Base-by-base conservation (phyloP, 176 grass and related monocot species). In the Raddia distichophylla region DNA sequence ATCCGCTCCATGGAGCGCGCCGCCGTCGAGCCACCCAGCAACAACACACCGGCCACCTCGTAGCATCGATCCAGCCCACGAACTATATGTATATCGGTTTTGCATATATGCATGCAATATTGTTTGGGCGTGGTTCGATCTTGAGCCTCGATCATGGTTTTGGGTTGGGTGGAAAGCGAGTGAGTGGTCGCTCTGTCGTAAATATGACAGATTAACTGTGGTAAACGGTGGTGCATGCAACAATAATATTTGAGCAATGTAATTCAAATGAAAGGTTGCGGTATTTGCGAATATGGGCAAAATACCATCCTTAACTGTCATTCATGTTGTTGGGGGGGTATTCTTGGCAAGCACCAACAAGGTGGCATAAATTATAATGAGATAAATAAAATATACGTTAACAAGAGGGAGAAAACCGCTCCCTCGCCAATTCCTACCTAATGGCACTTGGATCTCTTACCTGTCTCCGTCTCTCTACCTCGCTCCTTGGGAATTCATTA, bases 1-100 rank as follows among this genome's bases (percentile, higher is more conserved):
- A 82, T 98, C 81, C 5, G 72, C 15, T 61, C 56, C 32, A 60
- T 84, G 13, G 92, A 94, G 55, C 40, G 10, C 15, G 22, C 2
- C 6, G 5, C 71, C 18, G 33, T 4, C 7, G 12, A 57, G 20
- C 67, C 64, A 2, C 11, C 50, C 1, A 50, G 5, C 37, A 50
- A 7, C 37, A 50, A 7, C 14, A 60, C 54, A 0, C 60, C 69
- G 6, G 7, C 72, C 5, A 17, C 68, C 50, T 66, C 6, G 48
- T 86, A 72, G 49, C 19, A 19, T 12, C 27, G 27, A 27, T 27
- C 19, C 17, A 2, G 2, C 44, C 55, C 0, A 27, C 1, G 1
- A 40, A 27, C 27, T 27, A 27, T 27, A 27, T 27, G 27, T 27
- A 27, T 27, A 27, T 27, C 27, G 27, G 27, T 27, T 27, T 40